phyloP scores from a whole-genome alignment of 2,329 filamentous ascomycete species.

The Cytospora leucostoma region DNA sequence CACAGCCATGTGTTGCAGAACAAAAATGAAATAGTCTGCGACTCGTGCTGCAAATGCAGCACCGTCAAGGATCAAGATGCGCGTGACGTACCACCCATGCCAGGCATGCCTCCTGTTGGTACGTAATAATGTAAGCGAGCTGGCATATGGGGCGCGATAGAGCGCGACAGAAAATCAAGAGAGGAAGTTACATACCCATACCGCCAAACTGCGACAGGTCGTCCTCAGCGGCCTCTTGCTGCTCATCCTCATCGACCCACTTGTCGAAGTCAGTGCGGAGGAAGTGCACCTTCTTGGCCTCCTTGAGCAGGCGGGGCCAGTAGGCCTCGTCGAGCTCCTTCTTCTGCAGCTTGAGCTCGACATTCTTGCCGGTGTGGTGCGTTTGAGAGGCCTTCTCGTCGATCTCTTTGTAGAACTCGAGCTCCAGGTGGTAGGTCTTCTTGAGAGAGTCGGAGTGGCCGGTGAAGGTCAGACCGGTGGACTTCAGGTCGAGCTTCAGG shows the following conservation, averaged over 20 bases:
- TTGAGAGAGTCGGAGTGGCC: constrained; percentile 84
- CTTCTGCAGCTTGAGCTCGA: constrained; percentile 92
- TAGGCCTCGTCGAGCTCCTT: constrained; percentile 93
- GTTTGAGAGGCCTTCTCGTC: constrained; percentile 81
- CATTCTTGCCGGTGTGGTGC: constrained; percentile 83
- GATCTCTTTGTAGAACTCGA: constrained; percentile 90
- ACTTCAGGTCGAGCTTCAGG: constrained; percentile 81
- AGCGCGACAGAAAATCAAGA: constrained; percentile 4
- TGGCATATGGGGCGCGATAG: constrained; percentile 5
- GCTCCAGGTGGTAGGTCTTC: constrained; percentile 79
- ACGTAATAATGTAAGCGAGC: constrained; percentile 30
- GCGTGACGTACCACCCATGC: constrained; percentile 50
- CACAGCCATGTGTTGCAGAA: neutral
- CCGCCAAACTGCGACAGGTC: constrained; percentile 69
- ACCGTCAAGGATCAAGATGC: neutral
- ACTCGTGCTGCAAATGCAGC: neutral
- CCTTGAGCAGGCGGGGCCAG: constrained; percentile 95
- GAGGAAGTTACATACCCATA: constrained; percentile 55
- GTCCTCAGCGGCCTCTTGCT: constrained; percentile 84
- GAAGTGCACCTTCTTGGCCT: constrained; percentile 86
- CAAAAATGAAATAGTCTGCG: neutral
- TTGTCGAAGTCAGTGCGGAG: constrained; percentile 99
- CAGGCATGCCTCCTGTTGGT: constrained; percentile 54
- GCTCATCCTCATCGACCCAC: constrained; percentile 99
- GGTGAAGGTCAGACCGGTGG: constrained; percentile 75